Evolutionary conservation across 2,329 filamentous ascomycete genomes (phyloP).

Genomic region (Cladorrhinum sp.): DNA sequence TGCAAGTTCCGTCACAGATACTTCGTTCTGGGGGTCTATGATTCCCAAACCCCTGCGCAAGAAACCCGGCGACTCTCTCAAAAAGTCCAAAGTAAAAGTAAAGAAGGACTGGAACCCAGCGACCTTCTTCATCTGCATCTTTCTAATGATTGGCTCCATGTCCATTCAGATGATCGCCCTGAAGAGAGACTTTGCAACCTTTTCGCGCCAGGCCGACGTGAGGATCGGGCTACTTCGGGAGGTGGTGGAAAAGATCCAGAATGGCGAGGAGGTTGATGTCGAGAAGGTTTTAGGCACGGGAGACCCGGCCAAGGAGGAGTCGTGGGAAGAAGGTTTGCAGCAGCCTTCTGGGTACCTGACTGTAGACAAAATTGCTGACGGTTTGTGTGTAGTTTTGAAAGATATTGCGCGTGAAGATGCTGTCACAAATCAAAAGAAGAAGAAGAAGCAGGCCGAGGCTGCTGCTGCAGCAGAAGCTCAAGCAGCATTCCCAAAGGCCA

Average conservation of each 20-base stretch:
- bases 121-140: constrained; percentile 78
- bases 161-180: constrained; percentile 88
- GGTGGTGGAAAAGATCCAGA: constrained; percentile 66
- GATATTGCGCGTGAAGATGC: constrained; percentile 64
- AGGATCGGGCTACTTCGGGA: constrained; percentile 75
- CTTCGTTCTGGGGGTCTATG: constrained; percentile 66
- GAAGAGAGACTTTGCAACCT: constrained; percentile 70
- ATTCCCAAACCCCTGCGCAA: constrained; percentile 64
- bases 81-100: constrained; percentile 42
- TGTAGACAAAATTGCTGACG: constrained; percentile 10
- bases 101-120: constrained; percentile 74
- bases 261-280: constrained; percentile 78
- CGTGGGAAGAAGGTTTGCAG: constrained; percentile 79
- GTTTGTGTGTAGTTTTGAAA: constrained; percentile 50
- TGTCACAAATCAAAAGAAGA: constrained; percentile 45
- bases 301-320: constrained; percentile 67
- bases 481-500: constrained; percentile 23
- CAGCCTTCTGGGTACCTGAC: neutral
- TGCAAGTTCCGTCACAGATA: constrained; percentile 26
- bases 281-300: constrained; percentile 78
- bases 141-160: constrained; percentile 88
- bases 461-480: constrained; percentile 13
- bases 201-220: constrained; percentile 72
- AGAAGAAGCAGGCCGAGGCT: constrained; percentile 26
- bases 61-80: constrained; percentile 31